Conservation (phyloP, 805 yeast species). For the Yarrowia yakushimensis region DNA sequence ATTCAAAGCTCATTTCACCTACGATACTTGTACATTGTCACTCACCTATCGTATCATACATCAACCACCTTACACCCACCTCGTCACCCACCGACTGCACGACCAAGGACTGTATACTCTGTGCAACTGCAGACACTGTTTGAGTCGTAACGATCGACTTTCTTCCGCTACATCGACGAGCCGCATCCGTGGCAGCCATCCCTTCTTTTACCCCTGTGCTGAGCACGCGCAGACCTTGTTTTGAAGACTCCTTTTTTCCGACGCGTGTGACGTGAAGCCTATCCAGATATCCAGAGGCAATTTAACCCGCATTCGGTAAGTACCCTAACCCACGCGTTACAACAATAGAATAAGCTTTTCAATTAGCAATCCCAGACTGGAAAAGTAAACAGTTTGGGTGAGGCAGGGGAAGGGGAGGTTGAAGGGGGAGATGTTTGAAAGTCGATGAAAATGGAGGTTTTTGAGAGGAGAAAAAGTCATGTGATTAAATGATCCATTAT, state of each 20-base stretch:
- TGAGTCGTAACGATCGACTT: no score
- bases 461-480: no score
- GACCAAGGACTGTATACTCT: conserved; percentile 1
- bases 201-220: not conserved
- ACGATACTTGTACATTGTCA: no score
- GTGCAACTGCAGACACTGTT: no score
- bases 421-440: no score
- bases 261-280: not conserved
- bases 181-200: no score
- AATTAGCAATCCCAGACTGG: conserved; percentile 21
- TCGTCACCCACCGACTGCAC: not conserved
- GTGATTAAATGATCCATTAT: not conserved
- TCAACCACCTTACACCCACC: no score
- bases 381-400: conserved; percentile 16
- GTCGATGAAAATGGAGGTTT: no score
- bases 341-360: conserved; percentile 14
- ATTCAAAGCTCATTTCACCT: no score
- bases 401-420: not conserved
- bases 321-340: conserved; percentile 22
- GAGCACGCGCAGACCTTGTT: not conserved
- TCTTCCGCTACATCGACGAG: no score
- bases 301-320: conserved; percentile 9
- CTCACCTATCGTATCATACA: no score
- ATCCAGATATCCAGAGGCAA: no score
- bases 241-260: not conserved